Percentiles rank a stretch among this genome's conserved stretches.
Evolutionary conservation across 139 green algal species (phyloP).

Genomic region (Tetradesmus lagerheimii): DNA sequence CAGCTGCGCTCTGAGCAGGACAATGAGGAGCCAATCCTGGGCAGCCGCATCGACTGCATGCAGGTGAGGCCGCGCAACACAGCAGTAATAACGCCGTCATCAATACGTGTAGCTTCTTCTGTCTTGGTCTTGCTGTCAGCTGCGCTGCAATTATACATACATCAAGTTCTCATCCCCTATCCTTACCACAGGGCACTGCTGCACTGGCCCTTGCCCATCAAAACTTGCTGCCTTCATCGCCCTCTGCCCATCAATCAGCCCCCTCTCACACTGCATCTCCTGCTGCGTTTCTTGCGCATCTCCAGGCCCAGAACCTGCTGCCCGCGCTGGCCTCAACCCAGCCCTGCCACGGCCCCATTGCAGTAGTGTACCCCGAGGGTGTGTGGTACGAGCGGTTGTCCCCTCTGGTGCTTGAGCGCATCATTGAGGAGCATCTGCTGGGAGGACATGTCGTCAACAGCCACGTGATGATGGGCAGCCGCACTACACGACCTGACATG

Average conservation of each 20-base stretch:
- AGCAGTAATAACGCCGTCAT: too few relatives aligned
- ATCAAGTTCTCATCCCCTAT: too few relatives aligned
- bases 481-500: neutral
- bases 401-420: conserved; percentile 45
- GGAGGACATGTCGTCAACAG: conserved; percentile 7
- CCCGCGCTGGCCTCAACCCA: conserved; percentile 16
- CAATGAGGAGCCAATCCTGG: conserved; percentile 12
- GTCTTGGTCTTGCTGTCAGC: neutral
- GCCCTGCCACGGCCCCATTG: conserved; percentile 42
- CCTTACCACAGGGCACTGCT: too few relatives aligned
- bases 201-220: too few relatives aligned
- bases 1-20: conserved; percentile 27
- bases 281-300: neutral
- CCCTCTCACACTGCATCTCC: neutral
- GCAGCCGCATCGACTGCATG: conserved; percentile 27
- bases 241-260: too few relatives aligned
- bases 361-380: conserved; percentile 39
- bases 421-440: conserved; percentile 48
- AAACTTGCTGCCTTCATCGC: too few relatives aligned
- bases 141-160: too few relatives aligned
- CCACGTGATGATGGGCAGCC: conserved; percentile 30
- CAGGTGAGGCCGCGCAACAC: too few relatives aligned
- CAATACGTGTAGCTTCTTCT: too few relatives aligned
- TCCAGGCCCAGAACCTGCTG: conserved; percentile 35
- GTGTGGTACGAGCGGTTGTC: conserved; percentile 36